Evolutionary conservation across 169 alveolate species (phyloP), one percentile per base, ranked within the genome.

Genomic region (Eimeria falciformis): DNA sequence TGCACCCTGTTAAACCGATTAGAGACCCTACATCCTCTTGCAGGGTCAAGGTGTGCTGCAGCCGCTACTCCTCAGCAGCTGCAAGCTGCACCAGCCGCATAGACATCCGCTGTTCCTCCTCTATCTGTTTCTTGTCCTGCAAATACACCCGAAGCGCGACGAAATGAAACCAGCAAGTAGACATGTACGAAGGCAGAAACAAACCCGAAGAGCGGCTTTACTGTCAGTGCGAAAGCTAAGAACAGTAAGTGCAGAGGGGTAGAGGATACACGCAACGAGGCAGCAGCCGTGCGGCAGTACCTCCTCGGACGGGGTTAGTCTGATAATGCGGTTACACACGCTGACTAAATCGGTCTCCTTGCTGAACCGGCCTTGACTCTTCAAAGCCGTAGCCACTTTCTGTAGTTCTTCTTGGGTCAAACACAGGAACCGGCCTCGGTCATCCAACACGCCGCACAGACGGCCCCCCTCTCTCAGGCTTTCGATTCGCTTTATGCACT

Each of bases 251-350:
- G 40, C 40, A 33, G 40, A 33, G 40, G 40, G 40, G 40, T 33
- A 33, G 40, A 33, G 40, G 40, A 33, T 33, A 33, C 40, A 33
- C 40, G 40, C 40, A 33, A 33, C 40, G 40, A 33, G 4, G 40
- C 40, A 33, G 40, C 40, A 33, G 0, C 40, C 40, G 40, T 33
- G 40, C 2, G 40, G 25, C 12, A 18, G 37, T 29, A 62, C 75
- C 27, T 62, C 75, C 40, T 62, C 75, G 17, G 82, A 69, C 5
- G 91, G 91, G 17, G 40, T 43, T 37, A 83, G 91, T 18, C 91
- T 33, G 47, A 83, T 83, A 29, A 83, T 83, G 12, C 91, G 79
- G 65, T 83, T 83, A 66, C 91, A 83, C 18, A 71, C 65, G 62
- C 81, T 50, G 40, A 83, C 81, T 6, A 83, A 46, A 43, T 83